Base-by-base conservation (phyloP, 177 flowering plant species). In the Tripterygium wilfordii region DNA sequence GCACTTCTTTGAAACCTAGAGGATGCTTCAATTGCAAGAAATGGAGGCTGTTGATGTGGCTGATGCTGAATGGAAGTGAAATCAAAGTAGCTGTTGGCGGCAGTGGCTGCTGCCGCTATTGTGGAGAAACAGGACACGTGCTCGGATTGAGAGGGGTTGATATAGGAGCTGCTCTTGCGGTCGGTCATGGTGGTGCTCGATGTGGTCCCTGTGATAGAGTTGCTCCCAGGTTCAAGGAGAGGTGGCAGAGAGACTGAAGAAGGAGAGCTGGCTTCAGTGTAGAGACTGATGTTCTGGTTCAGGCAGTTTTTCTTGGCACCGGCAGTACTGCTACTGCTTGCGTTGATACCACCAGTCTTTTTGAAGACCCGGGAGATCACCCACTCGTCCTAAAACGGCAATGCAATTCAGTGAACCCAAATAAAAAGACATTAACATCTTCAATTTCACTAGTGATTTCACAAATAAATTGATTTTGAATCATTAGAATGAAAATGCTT, bases 381-480 rank as follows among this genome's bases (percentile, higher is more conserved):
- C 98, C 98, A 92, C 62, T 92, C 98, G 19, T 86, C 98, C 98
- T 92, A 51, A n/a, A n/a, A n/a, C n/a, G n/a, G n/a, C n/a, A n/a
- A n/a, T n/a, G n/a, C n/a, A n/a, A n/a, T n/a, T n/a, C n/a, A n/a
- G n/a, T n/a, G n/a, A n/a, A n/a, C n/a, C n/a, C n/a, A n/a, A n/a
- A n/a, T n/a, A n/a, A n/a, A n/a, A n/a, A n/a, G n/a, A n/a, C n/a
- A n/a, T n/a, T n/a, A n/a, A n/a, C n/a, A n/a, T n/a, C n/a, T n/a
- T n/a, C n/a, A n/a, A n/a, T n/a, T n/a, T n/a, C n/a, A n/a, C n/a
- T n/a, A n/a, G n/a, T n/a, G n/a, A n/a, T n/a, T n/a, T n/a, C n/a
- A n/a, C n/a, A n/a, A n/a, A n/a, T n/a, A n/a, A n/a, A n/a, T n/a
- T n/a, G n/a, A n/a, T n/a, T n/a, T n/a, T n/a, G n/a, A n/a, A n/a